A percentile compares a stretch with the other conserved stretches of the same genome.
Evolutionary conservation across 75 land plant genomes (phyloP).

Genomic region (Pinus tabuliformis): DNA sequence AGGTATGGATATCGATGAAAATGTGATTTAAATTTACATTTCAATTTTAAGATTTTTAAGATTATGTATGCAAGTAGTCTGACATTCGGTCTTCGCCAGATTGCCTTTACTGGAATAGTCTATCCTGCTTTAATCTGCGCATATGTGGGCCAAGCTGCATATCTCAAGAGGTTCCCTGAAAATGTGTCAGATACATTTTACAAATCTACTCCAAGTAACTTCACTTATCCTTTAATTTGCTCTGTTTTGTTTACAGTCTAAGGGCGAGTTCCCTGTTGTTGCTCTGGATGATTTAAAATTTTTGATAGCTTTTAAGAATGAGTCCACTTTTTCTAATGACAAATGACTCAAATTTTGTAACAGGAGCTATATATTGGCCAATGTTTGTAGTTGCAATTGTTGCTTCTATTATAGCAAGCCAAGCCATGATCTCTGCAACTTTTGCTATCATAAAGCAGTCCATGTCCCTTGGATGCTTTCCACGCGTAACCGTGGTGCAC

Average conservation of each 20-base stretch:
- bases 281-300: too few species aligned
- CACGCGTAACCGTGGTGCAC: conserved; percentile 47
- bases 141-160: conserved; percentile 85
- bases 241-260: not conserved
- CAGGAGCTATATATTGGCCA: conserved; percentile 63
- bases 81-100: conserved; percentile 18
- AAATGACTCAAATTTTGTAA: not conserved
- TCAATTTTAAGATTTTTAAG: not conserved
- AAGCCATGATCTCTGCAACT: conserved; percentile 72
- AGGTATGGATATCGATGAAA: conserved; percentile 17
- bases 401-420: conserved; percentile 72
- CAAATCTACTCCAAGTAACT: conserved; percentile 61
- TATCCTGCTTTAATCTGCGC: conserved; percentile 57
- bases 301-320: too few species aligned
- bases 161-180: conserved; percentile 42
- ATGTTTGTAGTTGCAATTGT: conserved; percentile 55
- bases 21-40: not conserved
- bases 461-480: conserved; percentile 54
- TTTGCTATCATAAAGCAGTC: conserved; percentile 60
- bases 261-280: too few species aligned
- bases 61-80: not conserved
- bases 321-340: not conserved
- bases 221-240: not conserved
- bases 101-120: conserved; percentile 53
- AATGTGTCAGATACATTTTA: conserved; percentile 54